Percentiles rank a stretch among this genome's conserved stretches.
Evolutionary conservation across 2,329 filamentous ascomycete species (phyloP).

Genomic region (Zasmidium angulare): DNA sequence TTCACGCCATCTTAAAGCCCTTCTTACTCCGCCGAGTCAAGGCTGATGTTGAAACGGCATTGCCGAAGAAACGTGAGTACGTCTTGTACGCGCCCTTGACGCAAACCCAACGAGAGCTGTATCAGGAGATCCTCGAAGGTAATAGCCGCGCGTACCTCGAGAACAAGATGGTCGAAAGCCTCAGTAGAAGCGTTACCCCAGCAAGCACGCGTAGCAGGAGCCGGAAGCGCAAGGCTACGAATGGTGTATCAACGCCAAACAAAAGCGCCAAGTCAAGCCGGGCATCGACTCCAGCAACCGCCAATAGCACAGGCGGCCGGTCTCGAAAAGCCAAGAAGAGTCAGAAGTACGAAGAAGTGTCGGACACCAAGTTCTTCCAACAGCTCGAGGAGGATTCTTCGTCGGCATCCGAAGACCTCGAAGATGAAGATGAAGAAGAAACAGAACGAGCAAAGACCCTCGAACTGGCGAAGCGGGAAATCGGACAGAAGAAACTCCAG

Average conservation of each 20-base stretch:
- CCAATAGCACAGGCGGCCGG: slow-evolving; percentile 50
- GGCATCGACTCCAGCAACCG: slow-evolving; percentile 68
- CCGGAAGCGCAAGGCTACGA: slow-evolving; percentile 58
- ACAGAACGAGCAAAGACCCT: slow-evolving; percentile 65
- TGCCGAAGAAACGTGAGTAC: slow-evolving; percentile 97
- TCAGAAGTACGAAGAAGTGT: slow-evolving; percentile 67
- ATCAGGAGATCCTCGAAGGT: slow-evolving; percentile 68
- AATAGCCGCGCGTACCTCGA: slow-evolving; percentile 63
- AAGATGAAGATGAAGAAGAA: slow-evolving; percentile 57
- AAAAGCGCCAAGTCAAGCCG: slow-evolving; percentile 78
- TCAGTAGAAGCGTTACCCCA: slow-evolving; percentile 57
- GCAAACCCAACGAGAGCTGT: slow-evolving; percentile 84
- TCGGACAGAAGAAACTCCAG: slow-evolving; percentile 86
- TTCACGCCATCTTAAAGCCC: slow-evolving; percentile 90
- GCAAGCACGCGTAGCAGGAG: slow-evolving; percentile 46
- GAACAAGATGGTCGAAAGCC: slow-evolving; percentile 68
- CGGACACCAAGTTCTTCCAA: slow-evolving; percentile 80
- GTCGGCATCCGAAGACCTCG: slow-evolving; percentile 42
- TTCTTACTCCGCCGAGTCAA: slow-evolving; percentile 86
- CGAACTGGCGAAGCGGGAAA: slow-evolving; percentile 80
- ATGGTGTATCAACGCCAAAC: slow-evolving; percentile 47
- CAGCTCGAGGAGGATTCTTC: slow-evolving; percentile 64
- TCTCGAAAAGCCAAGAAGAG: slow-evolving; percentile 54
- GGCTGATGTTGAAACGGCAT: slow-evolving; percentile 82
- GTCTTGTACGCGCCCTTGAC: slow-evolving; percentile 92